Evolutionary conservation across 371 early-diverging fungal species (phyloP).

Genomic region (Apophysomyces elegans): DNA sequence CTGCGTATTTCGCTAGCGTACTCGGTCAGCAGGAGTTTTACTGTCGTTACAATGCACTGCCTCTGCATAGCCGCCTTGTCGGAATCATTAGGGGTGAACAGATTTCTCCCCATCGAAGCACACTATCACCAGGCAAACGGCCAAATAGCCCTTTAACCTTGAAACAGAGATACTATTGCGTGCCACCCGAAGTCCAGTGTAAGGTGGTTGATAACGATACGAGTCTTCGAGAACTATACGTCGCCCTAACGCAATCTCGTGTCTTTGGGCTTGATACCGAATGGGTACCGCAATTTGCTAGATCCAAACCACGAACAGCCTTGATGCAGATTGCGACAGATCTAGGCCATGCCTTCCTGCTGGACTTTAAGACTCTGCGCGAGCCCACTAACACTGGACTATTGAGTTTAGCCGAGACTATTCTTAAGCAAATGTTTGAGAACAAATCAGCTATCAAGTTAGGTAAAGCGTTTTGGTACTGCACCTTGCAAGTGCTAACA

Average conservation of each 20-base stretch:
- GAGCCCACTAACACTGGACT: conserved; percentile 25
- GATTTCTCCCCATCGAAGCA: conserved; percentile 30
- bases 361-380: conserved; percentile 41
- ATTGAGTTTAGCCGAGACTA: conserved; percentile 24
- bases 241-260: conserved; percentile 18
- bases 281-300: conserved; percentile 52
- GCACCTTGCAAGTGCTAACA: background rate
- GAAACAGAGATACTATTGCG: conserved; percentile 17
- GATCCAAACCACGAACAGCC: conserved; percentile 30
- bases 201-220: conserved; percentile 38
- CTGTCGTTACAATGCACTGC: conserved; percentile 33
- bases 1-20: conserved; percentile 40
- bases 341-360: conserved; percentile 35
- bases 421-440: conserved; percentile 35
- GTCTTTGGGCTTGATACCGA: conserved; percentile 51
- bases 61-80: conserved; percentile 30
- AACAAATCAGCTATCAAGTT: conserved; percentile 32
- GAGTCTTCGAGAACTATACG: conserved; percentile 30
- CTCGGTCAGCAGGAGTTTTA: conserved; percentile 42
- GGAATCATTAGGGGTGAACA: conserved; percentile 46
- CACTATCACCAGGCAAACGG: conserved; percentile 20
- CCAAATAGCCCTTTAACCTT: conserved; percentile 8
- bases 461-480: conserved; percentile 21
- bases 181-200: conserved; percentile 29
- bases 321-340: conserved; percentile 52